phyloP scores from a whole-genome alignment of 2,329 filamentous ascomycete genomes.

The Cytospora schulzeri region DNA sequence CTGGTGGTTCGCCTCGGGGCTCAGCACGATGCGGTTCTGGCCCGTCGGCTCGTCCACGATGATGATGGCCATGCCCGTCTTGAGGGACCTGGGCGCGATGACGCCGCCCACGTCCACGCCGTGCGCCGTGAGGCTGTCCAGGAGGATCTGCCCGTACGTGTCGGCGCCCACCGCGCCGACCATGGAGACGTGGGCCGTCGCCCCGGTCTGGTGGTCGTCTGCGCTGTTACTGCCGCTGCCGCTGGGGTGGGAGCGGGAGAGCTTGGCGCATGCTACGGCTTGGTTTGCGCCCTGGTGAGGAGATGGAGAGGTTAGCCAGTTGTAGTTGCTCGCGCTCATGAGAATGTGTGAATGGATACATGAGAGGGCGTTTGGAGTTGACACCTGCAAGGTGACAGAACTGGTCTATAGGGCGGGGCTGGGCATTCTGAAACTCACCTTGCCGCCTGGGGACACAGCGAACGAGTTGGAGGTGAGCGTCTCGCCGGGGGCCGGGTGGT shows the following conservation, averaged over 20 bases:
- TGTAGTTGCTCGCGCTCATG: no score
- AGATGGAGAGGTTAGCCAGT: background rate
- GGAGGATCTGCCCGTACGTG: slow-evolving; percentile 64
- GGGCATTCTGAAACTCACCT: slow-evolving; percentile 42
- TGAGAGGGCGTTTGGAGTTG: no score
- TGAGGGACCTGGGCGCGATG: slow-evolving; percentile 42
- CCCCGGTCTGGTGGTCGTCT: slow-evolving; percentile 43
- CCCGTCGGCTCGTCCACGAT: slow-evolving; percentile 72
- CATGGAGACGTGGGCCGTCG: slow-evolving; percentile 60
- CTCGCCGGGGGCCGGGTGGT: slow-evolving; percentile 82
- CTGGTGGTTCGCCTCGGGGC: slow-evolving; percentile 68
- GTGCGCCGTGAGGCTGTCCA: slow-evolving; percentile 58
- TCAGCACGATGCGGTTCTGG: slow-evolving; percentile 76
- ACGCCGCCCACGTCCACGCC: slow-evolving; percentile 65
- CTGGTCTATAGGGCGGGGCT: no score
- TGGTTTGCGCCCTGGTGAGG: slow-evolving; percentile 78
- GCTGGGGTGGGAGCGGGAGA: slow-evolving; percentile 58
- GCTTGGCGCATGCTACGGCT: slow-evolving; percentile 82
- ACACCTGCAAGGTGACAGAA: no score
- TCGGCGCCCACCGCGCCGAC: slow-evolving; percentile 73
- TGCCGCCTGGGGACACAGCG: slow-evolving; percentile 81
- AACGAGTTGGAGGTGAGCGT: slow-evolving; percentile 81
- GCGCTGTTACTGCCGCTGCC: slow-evolving; percentile 29
- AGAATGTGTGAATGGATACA: background rate
- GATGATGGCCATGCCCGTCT: slow-evolving; percentile 74